Base-by-base conservation (phyloP, 2,329 filamentous ascomycete species). In the Cryoendolithus antarcticus region DNA sequence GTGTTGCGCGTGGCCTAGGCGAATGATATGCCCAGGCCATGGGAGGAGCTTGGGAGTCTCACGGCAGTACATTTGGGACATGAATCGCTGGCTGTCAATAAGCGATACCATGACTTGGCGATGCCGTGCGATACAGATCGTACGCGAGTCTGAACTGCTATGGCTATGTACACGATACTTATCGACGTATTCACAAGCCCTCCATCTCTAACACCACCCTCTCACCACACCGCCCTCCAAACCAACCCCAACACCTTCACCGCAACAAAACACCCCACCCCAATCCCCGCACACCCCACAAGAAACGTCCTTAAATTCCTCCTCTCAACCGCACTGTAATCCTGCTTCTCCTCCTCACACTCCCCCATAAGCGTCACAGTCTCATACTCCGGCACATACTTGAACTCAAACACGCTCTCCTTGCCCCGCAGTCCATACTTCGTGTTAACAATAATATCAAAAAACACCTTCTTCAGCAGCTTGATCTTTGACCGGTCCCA, bases 391-490 rank as follows among this genome's bases (percentile, higher is more conserved):
- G 80, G 80, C 7, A 81, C 64, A 52, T 81, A 82, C 53, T 85
- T 80, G 60, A 86, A 81, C 12, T 80, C 74, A 52, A 86, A 86
- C 6, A 62, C 65, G 1, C 72, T 74, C 50, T 77, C 70, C 34
- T 70, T 64, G 1, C 79, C 66, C 8, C 60, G 75, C 6, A 88
- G 64, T 0, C 77, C 81, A 40, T 67, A 73, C 39, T 77, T 75
- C 40, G 74, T 72, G 41, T 79, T 67, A n/a, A 79, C 70, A 10
- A 82, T 69, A 2, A 81, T 56, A 11, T 66, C 62, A 56, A 74
- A 81, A 45, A 78, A 72, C 0, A 72, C 58, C 15, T 58, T 62
- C 38, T 71, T 69, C 21, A 72, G 55, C 12, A 64, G 55, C 40
- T 60, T 63, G 34, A 79, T 73, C 47, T 76, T 71, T 24, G 62